phyloP scores from a whole-genome alignment of 345 rosid genomes.

The Brassica incana region DNA sequence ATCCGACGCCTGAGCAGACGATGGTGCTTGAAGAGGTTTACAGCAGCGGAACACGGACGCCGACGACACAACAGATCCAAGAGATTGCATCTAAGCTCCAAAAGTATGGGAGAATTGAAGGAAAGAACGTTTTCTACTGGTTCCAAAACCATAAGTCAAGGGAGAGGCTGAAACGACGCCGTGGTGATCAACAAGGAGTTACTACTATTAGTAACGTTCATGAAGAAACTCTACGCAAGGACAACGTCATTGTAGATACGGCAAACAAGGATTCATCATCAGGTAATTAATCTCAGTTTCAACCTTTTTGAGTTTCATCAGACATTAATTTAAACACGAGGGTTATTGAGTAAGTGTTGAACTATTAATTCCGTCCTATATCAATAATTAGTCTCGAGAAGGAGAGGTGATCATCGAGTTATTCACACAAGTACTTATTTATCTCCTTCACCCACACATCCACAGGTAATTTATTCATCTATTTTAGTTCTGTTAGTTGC shows the following conservation, averaged over 20 bases:
- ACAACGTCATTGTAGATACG: not conserved
- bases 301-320: not conserved
- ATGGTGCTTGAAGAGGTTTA: slow-evolving; percentile 56
- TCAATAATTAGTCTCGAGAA: slow-evolving; percentile 28
- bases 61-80: slow-evolving; percentile 61
- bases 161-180: slow-evolving; percentile 56
- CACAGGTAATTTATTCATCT: not conserved
- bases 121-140: slow-evolving; percentile 78
- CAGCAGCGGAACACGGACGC: slow-evolving; percentile 52
- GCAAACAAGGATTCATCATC: slow-evolving; percentile 7
- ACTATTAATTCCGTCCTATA: not conserved
- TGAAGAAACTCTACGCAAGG: slow-evolving; percentile 21
- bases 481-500: not conserved
- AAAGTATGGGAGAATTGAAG: slow-evolving; percentile 64
- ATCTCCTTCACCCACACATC: not conserved
- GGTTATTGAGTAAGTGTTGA: not conserved
- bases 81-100: slow-evolving; percentile 55
- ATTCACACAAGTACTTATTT: slow-evolving; percentile 39
- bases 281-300: slow-evolving; percentile 15
- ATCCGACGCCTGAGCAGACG: slow-evolving; percentile 67
- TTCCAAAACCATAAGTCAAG: slow-evolving; percentile 74
- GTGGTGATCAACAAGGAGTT: slow-evolving; percentile 15
- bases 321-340: not conserved
- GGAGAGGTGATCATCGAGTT: slow-evolving; percentile 34
- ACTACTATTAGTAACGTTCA: slow-evolving; percentile 10